These are phyloP conservation scores for Gossypium gossypioides DNA, from an alignment of 441 rosid species.

Conservation along the genomic window DNA sequence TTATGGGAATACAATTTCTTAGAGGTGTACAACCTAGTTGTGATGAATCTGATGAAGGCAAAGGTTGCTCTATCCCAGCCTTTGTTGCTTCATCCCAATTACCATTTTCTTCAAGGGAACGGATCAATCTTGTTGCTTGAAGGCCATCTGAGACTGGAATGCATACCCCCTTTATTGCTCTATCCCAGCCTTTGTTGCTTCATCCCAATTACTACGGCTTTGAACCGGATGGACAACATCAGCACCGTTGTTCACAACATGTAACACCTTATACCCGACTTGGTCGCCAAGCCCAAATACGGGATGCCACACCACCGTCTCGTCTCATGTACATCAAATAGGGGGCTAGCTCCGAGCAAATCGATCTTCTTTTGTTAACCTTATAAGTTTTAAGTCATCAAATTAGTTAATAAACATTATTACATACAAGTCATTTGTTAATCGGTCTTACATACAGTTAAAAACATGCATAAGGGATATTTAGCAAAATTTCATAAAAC, in stretches of 20 bases:
- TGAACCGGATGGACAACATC: constrained; percentile 72
- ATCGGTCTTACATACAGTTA: no score
- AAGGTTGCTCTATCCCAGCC: constrained; percentile 51
- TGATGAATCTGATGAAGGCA: constrained; percentile 20
- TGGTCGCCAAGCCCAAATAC: no score
- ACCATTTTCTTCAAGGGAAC: constrained; percentile 73
- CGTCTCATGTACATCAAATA: no score
- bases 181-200: constrained; percentile 57
- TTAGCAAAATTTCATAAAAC: no score
- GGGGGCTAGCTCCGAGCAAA: no score
- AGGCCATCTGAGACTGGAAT: constrained; percentile 92
- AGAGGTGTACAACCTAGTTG: constrained; percentile 16
- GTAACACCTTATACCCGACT: no score
- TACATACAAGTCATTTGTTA: no score
- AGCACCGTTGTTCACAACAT: constrained; percentile 64
- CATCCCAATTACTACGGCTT: constrained; percentile 48
- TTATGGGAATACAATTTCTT: constrained; percentile 50
- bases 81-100: constrained; percentile 67
- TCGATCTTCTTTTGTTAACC: no score
- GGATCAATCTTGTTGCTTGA: constrained; percentile 78
- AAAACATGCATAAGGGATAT: no score
- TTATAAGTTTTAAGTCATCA: no score
- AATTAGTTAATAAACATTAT: no score
- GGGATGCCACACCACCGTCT: no score
- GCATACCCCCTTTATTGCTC: constrained; percentile 56